These are phyloP conservation scores for Vaccinium myrtillus DNA, from an alignment of 148 eudicot species.

Conservation along the genomic window DNA sequence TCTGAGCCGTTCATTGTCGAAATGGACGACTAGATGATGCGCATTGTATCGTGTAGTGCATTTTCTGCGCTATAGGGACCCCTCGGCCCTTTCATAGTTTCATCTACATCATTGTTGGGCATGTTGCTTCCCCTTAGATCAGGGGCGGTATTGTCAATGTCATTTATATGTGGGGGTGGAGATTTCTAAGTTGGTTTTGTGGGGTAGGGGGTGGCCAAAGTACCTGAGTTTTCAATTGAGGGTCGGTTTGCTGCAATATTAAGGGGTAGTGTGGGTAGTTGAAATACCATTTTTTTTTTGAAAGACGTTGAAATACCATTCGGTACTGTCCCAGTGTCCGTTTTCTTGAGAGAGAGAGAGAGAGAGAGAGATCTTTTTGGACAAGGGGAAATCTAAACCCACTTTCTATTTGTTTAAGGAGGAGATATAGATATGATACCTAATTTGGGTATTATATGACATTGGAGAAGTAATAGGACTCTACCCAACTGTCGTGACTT, in stretches of 20 bases:
- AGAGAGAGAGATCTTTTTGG: too few species aligned
- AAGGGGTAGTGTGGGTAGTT: slow-evolving; percentile 19
- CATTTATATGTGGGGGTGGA: background rate
- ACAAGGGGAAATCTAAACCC: background rate
- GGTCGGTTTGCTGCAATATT: slow-evolving; percentile 20
- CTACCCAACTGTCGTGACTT: background rate
- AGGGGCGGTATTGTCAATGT: background rate
- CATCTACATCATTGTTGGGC: background rate
- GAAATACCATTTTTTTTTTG: slow-evolving; percentile 13
- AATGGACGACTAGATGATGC: too few species aligned
- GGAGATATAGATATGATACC: background rate
- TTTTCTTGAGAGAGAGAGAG: slow-evolving; percentile 6
- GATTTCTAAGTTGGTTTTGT: background rate
- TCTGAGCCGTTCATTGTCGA: too few species aligned
- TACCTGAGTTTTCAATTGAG: slow-evolving; percentile 4
- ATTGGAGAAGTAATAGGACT: background rate
- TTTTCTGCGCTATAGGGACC: too few species aligned
- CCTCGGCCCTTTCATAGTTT: too few species aligned
- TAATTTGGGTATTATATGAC: background rate
- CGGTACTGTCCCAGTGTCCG: background rate
- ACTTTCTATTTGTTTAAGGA: background rate
- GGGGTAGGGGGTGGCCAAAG: background rate
- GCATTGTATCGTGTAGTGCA: too few species aligned
- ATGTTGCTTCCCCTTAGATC: background rate
- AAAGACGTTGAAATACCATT: slow-evolving; percentile 20